These are phyloP conservation scores for Vigna mungo DNA, from an alignment of 306 rosid species.

Conservation along the genomic window DNA sequence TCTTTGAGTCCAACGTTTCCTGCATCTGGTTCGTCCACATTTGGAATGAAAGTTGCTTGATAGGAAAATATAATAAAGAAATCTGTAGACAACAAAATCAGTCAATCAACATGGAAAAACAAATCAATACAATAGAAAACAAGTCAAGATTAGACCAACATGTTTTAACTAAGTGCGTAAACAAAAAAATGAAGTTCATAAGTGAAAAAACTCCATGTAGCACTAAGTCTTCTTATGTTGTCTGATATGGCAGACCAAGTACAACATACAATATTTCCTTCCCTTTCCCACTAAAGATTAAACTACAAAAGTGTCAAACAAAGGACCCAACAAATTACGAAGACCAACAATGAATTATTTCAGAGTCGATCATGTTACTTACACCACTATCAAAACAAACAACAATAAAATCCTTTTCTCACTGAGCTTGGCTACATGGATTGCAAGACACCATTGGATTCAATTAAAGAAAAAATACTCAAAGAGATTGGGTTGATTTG, in stretches of 20 bases:
- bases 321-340: not conserved
- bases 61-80: conserved; percentile 7
- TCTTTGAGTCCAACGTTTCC: conserved; percentile 89
- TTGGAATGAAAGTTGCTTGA: conserved; percentile 90
- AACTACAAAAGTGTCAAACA: not conserved
- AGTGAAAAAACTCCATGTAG: not conserved
- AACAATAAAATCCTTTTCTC: not conserved
- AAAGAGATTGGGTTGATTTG: not conserved
- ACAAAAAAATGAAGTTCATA: not conserved
- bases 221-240: not conserved
- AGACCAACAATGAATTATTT: conserved; percentile 1
- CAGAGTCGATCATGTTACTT: not conserved
- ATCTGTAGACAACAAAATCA: conserved; percentile 15
- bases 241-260: conserved; percentile 2
- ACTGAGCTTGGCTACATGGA: not conserved
- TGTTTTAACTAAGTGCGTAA: not conserved
- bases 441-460: not conserved
- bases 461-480: not conserved
- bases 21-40: conserved; percentile 99
- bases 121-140: conserved; percentile 20
- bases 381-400: conserved; percentile 9
- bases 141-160: not conserved
- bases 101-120: conserved; percentile 9
- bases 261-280: conserved; percentile 13
- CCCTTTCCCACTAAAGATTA: conserved; percentile 10